Conservation (phyloP, 441 rosid species). For the Brassica hybrid region DNA sequence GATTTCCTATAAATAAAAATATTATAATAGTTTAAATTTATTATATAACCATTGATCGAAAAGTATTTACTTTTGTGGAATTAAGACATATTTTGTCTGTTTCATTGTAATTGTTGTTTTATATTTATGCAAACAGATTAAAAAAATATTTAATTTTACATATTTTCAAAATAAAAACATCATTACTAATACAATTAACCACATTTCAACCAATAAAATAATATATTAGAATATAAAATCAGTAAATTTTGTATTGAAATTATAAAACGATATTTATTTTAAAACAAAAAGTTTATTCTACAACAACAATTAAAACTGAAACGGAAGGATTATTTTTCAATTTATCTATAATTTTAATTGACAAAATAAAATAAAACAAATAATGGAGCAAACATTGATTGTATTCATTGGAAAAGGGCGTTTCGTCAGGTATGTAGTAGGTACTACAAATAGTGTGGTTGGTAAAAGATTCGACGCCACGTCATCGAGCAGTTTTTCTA, state of each 20-base stretch:
- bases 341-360: neutral
- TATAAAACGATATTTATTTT: too few species aligned
- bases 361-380: neutral
- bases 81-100: too few species aligned
- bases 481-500: neutral
- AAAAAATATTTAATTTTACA: too few species aligned
- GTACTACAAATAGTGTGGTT: constrained; percentile 28
- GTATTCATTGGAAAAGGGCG: constrained; percentile 7
- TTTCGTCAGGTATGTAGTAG: constrained; percentile 31
- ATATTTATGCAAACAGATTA: too few species aligned
- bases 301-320: too few species aligned
- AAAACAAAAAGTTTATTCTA: too few species aligned
- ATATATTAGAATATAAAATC: too few species aligned
- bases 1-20: neutral
- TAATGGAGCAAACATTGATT: constrained; percentile 12
- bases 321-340: neutral
- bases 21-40: neutral
- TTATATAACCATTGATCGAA: neutral
- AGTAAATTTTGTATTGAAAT: too few species aligned
- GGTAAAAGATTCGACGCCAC: constrained; percentile 39
- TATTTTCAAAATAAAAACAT: too few species aligned
- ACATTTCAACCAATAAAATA: too few species aligned
- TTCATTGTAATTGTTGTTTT: too few species aligned
- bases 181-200: too few species aligned
- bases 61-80: neutral